phyloP scores from a whole-genome alignment of 2,329 filamentous ascomycete species.

The Purpureocillium lavendulum region DNA sequence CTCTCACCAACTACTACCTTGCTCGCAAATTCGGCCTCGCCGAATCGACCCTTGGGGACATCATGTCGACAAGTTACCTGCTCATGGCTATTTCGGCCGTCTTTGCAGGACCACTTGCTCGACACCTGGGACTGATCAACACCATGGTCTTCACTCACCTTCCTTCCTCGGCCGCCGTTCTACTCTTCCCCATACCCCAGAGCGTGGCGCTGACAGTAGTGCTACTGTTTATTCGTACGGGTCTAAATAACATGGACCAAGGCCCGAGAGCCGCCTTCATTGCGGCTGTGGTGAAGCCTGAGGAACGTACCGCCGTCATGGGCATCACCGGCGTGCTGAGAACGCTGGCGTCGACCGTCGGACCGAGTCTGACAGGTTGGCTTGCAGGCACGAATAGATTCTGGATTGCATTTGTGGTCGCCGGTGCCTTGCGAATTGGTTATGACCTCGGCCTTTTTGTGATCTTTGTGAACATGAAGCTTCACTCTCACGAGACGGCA shows the following conservation, averaged over 20 bases:
- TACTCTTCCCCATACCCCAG: constrained; percentile 49
- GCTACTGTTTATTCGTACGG: constrained; percentile 50
- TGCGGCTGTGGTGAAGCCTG: constrained; percentile 54
- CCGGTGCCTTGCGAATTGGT: constrained; percentile 41
- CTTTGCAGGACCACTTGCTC: constrained; percentile 49
- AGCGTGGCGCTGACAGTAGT: constrained; percentile 41
- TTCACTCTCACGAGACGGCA: constrained; percentile 33
- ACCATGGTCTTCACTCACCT: constrained; percentile 57
- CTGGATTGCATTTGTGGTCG: constrained; percentile 54
- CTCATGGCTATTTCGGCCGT: constrained; percentile 44
- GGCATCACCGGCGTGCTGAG: constrained; percentile 55
- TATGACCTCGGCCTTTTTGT: constrained; percentile 53
- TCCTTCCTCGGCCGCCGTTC: constrained; percentile 52
- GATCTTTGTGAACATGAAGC: constrained; percentile 50
- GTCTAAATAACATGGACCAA: constrained; percentile 63
- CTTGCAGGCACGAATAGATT: constrained; percentile 44
- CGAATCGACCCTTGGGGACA: constrained; percentile 52
- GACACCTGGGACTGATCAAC: constrained; percentile 52
- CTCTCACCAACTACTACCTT: constrained; percentile 50
- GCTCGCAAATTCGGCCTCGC: constrained; percentile 44
- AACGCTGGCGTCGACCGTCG: constrained; percentile 47
- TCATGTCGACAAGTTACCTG: constrained; percentile 46
- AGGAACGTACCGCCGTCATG: constrained; percentile 63
- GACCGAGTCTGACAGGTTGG: constrained; percentile 46
- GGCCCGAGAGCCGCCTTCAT: constrained; percentile 59